Evolutionary conservation across 805 yeast species (phyloP), one percentile per base, ranked within the genome.

Genomic region (Wickerhamiella allomyrinae): DNA sequence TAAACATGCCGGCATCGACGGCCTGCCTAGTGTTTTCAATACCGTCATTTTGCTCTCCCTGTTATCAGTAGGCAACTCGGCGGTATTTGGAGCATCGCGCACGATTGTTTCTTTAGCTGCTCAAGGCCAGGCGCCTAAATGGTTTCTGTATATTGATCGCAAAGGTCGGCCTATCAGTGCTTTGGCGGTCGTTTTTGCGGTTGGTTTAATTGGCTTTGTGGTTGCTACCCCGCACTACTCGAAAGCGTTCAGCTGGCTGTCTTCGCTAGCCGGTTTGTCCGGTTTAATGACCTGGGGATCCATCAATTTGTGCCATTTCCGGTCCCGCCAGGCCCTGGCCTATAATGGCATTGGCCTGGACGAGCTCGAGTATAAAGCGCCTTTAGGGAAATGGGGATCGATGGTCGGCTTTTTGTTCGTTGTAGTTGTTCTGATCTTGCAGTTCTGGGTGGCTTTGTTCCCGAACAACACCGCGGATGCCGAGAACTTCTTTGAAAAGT

Each of bases 201-300:
- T 76, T 52, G 83, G 82, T 25, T 59, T 73, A 27, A 56, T 77
- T 29, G 71, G 77, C 40, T 77, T 73, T 56, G 63, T 79, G 36
- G 73, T 78, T 38, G 82, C 82, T 3, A 71, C 80, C 31, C 60
- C 68, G 7, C 61, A 69, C 46, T 67, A 76, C 36, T 40, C 43
- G 20, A 48, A 49, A 17, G 79, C 79, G 21, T 82, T 81, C 62
- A 66, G 65, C 49, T 81, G 91, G 91, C 60, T 81, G 60, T 65
- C 79, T 51, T 80, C 87, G 14, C 61, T 81, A 31, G 76, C 85
- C 35, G 85, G 86, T 43, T 66, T 82, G 48, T 75, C 86, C 1
- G 76, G 85, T 15, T 66, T 82, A 48, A 76, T 78, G 61, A 77
- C 82, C 24, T 82, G 93, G 93, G 79, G 77, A 41, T 73, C 84